These are phyloP conservation scores for Wickerhamomyces rabaulensis DNA, from an alignment of 805 yeast species.

Conservation along the genomic window DNA sequence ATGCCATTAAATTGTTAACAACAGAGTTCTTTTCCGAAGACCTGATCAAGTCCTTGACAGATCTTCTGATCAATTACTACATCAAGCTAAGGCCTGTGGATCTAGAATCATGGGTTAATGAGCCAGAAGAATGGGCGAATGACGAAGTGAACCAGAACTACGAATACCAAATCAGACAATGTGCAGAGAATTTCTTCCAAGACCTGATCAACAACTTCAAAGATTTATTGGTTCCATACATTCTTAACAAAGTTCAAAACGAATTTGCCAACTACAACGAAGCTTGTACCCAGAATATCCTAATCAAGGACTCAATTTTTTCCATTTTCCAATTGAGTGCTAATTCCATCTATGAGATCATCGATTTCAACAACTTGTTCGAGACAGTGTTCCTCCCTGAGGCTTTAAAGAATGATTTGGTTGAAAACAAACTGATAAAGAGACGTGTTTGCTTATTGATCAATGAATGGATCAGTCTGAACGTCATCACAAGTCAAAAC, in stretches of 20 bases:
- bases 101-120: constrained; percentile 73
- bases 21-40: constrained; percentile 53
- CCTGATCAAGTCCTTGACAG: constrained; percentile 53
- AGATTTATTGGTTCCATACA: constrained; percentile 45
- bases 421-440: constrained; percentile 57
- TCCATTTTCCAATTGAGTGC: constrained; percentile 81
- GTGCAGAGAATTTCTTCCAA: constrained; percentile 81
- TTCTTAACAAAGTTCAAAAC: constrained; percentile 52
- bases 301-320: constrained; percentile 73
- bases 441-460: constrained; percentile 75
- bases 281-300: constrained; percentile 40
- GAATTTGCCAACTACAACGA: constrained; percentile 29
- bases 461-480: constrained; percentile 73
- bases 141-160: constrained; percentile 73
- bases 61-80: constrained; percentile 67
- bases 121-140: constrained; percentile 91
- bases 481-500: constrained; percentile 50
- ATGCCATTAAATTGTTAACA: constrained; percentile 49
- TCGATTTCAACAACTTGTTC: constrained; percentile 65
- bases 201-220: constrained; percentile 65
- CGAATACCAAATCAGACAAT: constrained; percentile 81
- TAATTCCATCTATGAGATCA: constrained; percentile 53
- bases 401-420: constrained; percentile 33
- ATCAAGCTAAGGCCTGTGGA: constrained; percentile 70
- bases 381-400: constrained; percentile 63